Percentiles rank a stretch among this genome's conserved stretches.
phyloP scores from a whole-genome alignment of 768 basidiomycete genomes.

The Xanthoconium stramineum region DNA sequence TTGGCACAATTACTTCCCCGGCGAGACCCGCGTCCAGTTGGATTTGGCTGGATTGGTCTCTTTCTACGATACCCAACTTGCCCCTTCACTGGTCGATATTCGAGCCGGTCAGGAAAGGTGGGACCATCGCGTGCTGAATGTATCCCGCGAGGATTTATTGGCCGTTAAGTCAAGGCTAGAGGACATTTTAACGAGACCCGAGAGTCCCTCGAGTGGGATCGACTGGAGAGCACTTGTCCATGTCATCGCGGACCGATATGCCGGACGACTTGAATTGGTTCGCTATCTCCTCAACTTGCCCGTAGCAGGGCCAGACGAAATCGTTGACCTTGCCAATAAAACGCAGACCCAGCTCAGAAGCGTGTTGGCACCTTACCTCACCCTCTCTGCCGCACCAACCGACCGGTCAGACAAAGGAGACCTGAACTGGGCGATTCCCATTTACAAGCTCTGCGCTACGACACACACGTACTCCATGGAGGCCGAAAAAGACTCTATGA shows the following conservation, averaged over 20 bases:
- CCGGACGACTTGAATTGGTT: constrained; percentile 29
- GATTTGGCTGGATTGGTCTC: constrained; percentile 35
- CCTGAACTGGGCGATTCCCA: constrained; percentile 28
- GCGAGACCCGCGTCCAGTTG: constrained; percentile 33
- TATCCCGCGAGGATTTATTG: constrained; percentile 23
- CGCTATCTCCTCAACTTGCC: constrained; percentile 19
- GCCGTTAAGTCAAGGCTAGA: constrained; percentile 7
- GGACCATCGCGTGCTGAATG: constrained; percentile 29
- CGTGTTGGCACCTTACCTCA: constrained; percentile 31
- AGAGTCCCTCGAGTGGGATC: constrained; percentile 23
- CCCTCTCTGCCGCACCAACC: constrained; percentile 10
- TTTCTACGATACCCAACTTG: constrained; percentile 34
- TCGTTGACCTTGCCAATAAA: constrained; percentile 9
- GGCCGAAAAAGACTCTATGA: constrained; percentile 13
- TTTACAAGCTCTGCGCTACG: constrained; percentile 30
- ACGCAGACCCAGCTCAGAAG: constrained; percentile 23
- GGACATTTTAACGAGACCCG: constrained; percentile 8
- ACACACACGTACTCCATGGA: constrained; percentile 22
- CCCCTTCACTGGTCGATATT: constrained; percentile 27
- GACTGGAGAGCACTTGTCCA: constrained; percentile 35
- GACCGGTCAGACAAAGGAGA: not conserved
- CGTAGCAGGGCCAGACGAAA: not conserved
- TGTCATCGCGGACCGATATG: constrained; percentile 30
- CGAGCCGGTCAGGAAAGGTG: constrained; percentile 27
- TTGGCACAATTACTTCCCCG: constrained; percentile 36